Conservation (phyloP, 805 yeast species). For the Metschnikowia dekortorum region DNA sequence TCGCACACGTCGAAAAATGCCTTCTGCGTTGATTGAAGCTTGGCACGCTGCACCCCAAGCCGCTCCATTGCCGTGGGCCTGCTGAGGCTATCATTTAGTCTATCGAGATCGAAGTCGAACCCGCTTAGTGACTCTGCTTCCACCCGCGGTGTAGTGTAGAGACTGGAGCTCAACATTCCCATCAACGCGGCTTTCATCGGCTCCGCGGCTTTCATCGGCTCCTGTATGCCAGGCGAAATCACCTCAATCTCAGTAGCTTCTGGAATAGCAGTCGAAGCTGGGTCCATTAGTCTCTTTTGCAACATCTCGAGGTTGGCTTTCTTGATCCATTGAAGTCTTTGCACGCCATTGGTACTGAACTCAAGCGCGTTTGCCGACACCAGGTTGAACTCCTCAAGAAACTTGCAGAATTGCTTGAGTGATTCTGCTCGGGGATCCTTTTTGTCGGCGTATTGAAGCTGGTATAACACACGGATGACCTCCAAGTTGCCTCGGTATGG, state of each 20-base stretch:
- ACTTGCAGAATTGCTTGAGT: slow-evolving; percentile 5
- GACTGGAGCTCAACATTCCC: background rate
- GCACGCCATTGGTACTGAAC: background rate
- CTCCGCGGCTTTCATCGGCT: background rate
- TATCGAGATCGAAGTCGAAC: slow-evolving; percentile 12
- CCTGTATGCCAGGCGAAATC: background rate
- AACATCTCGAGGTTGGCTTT: slow-evolving; percentile 7
- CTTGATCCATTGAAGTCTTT: slow-evolving; percentile 9
- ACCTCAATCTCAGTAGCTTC: background rate
- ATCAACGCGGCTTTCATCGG: background rate
- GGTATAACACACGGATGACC: slow-evolving; percentile 2
- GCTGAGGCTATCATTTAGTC: slow-evolving; percentile 19
- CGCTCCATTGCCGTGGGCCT: slow-evolving; percentile 36
- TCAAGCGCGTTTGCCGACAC: slow-evolving; percentile 13
- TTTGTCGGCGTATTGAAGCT: background rate
- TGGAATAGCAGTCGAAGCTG: background rate
- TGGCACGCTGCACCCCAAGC: slow-evolving; percentile 38
- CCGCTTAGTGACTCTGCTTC: slow-evolving; percentile 7
- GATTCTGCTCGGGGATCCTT: background rate
- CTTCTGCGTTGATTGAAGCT: slow-evolving; percentile 31
- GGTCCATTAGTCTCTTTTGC: background rate
- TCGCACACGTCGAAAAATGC: slow-evolving; percentile 53
- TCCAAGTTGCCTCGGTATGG: slow-evolving; percentile 13
- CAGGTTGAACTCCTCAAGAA: slow-evolving; percentile 11
- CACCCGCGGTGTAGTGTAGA: slow-evolving; percentile 2